Percentiles rank a stretch among this genome's conserved stretches.
Evolutionary conservation across 306 rosid species (phyloP).

Genomic region (Castanopsis chinensis): DNA sequence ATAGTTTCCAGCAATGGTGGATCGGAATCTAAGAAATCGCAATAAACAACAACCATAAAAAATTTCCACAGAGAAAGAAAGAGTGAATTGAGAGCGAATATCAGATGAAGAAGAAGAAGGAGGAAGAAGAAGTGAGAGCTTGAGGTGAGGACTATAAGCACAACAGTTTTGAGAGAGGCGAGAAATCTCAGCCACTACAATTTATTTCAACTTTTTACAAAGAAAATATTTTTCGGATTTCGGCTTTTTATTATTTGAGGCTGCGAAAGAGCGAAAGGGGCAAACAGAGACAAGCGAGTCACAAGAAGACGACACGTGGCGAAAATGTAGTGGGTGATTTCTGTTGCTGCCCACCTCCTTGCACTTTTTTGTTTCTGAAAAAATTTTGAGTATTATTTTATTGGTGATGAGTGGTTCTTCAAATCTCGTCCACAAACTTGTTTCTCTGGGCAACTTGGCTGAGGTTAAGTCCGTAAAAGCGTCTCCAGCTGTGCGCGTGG

Average conservation of each 20-base stretch:
- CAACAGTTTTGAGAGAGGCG: constrained; percentile 20
- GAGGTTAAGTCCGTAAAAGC: constrained; percentile 51
- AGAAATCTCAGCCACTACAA: constrained; percentile 89
- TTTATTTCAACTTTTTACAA: constrained; percentile 22
- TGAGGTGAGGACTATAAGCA: constrained; percentile 12
- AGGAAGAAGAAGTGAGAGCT: constrained; percentile 9
- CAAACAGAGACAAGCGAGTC: background rate
- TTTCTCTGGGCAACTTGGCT: background rate
- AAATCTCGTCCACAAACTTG: constrained; percentile 77
- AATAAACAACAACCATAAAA: too few relatives aligned
- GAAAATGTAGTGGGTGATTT: constrained; percentile 26
- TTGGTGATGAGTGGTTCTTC: background rate
- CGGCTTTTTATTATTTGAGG: constrained; percentile 46
- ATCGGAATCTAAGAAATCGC: constrained; percentile 1
- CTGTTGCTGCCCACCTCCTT: constrained; percentile 27
- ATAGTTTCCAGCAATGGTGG: constrained; percentile 35
- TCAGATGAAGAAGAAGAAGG: constrained; percentile 3
- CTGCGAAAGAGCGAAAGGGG: constrained; percentile 23
- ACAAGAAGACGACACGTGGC: constrained; percentile 48
- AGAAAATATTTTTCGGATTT: background rate
- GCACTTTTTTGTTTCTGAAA: constrained; percentile 41
- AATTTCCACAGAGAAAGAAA: background rate
- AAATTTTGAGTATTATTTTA: background rate
- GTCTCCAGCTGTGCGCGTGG: constrained; percentile 62
- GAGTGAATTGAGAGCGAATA: background rate